Conservation (phyloP, 1,284 basidiomycete species). For the Sanguinoderma infundibulare region DNA sequence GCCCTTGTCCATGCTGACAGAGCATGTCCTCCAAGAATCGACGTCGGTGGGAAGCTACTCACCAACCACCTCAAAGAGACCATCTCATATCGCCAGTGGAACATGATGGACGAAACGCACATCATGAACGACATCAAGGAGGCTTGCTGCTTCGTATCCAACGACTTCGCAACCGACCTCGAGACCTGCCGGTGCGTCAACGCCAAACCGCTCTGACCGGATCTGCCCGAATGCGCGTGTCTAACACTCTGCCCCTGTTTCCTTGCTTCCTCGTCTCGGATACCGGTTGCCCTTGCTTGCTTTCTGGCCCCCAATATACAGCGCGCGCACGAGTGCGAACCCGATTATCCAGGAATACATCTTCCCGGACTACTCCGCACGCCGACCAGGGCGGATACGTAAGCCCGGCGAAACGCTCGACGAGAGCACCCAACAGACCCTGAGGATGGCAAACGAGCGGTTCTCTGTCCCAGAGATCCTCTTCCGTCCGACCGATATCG, state of each 20-base stretch:
- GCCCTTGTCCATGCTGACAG: constrained; percentile 6
- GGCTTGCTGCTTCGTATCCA: constrained; percentile 86
- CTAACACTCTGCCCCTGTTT: constrained; percentile 4
- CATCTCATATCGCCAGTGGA: constrained; percentile 94
- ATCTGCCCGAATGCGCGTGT: constrained; percentile 3
- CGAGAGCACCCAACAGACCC: constrained; percentile 72
- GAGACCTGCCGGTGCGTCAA: constrained; percentile 76
- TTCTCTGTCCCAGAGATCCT: constrained; percentile 90
- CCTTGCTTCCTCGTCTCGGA: constrained; percentile 3
- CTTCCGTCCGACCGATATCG: constrained; percentile 89
- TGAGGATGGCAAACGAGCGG: constrained; percentile 88
- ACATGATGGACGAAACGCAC: constrained; percentile 96
- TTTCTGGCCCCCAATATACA: constrained; percentile 26
- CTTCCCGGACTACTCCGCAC: constrained; percentile 84
- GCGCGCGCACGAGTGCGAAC: constrained; percentile 57
- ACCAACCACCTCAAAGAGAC: constrained; percentile 95
- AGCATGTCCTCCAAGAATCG: constrained; percentile 61
- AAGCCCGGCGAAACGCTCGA: constrained; percentile 52
- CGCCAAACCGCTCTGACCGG: constrained; percentile 18
- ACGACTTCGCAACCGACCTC: constrained; percentile 73
- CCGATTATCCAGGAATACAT: constrained; percentile 86
- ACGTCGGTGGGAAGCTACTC: constrained; percentile 91
- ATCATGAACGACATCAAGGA: constrained; percentile 93
- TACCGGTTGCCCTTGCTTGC: neutral
- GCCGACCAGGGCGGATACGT: constrained; percentile 72